Base-by-base conservation (phyloP, 306 rosid genomes). In the Crotalaria pallida region DNA sequence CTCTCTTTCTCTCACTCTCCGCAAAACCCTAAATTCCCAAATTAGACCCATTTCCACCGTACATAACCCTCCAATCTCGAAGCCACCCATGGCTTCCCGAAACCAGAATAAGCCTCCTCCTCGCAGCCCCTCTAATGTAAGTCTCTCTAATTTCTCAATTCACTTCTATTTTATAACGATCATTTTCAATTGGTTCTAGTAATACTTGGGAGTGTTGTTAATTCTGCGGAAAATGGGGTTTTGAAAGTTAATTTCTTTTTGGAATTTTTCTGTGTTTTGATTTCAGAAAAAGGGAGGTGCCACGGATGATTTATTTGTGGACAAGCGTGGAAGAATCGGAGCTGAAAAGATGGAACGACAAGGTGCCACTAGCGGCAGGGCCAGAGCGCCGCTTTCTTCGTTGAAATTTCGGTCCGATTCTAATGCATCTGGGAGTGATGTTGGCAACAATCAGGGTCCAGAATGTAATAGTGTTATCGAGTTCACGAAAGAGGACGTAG, bases 51-150 rank as follows among this genome's bases (percentile, higher is more conserved):
- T 41, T 9, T 33, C 60, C 60, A 23, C 58, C 17, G 4, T 1
- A 26, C 50, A 40, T 33, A 51, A 21, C 2, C 56, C 64, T 22
- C 44, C 36, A 27, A 11, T 11, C 29, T 5, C 65, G 67, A 69
- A 44, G 58, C 67, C 71, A 12, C 53, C 17, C 71, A 88, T 95
- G 99, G 77, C 92, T 58, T 82, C 89, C 23, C 88, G 97, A 13
- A 95, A 87, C 82, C 96, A 93, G 87, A 93, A 88, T 40, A 58
- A 86, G 55, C 87, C 98, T 68, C 98, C 98, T 68, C 98, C 96
- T 43, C 88, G 80, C 4, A 91, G 92, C 57, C 96, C 95, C 29
- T 75, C 84, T 29, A 69, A 69, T 18, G 97, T 87, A 72, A 84
- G 87, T 40, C 24, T 59, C 49, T 1, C 48, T 9, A 33, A 2